Conservation (phyloP, 805 yeast genomes). For the Candida maltosa region DNA sequence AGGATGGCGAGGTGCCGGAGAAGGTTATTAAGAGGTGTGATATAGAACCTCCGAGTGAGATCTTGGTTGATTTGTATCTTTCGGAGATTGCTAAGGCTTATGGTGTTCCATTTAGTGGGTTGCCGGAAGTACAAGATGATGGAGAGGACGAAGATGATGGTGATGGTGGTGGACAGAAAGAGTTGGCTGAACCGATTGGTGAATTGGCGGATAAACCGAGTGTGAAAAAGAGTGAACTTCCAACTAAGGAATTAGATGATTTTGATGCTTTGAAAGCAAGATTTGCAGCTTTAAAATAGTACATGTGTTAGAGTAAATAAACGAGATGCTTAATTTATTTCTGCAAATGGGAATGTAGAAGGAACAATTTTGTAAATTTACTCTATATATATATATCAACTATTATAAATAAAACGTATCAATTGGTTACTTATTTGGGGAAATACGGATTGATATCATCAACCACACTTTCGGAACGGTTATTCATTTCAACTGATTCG, state of each 20-base stretch:
- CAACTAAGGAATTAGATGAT: conserved; percentile 43
- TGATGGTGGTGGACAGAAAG: conserved; percentile 15
- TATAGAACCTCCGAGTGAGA: conserved; percentile 63
- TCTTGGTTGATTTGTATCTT: conserved; percentile 66
- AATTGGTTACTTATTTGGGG: no score
- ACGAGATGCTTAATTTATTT: no score
- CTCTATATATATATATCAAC: no score
- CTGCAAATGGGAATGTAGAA: no score
- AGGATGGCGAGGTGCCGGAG: conserved; percentile 55
- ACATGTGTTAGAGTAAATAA: no score
- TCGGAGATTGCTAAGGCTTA: conserved; percentile 81
- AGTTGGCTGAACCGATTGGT: conserved; percentile 26
- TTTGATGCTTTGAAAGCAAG: conserved; percentile 66
- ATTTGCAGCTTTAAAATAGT: conserved; percentile 75
- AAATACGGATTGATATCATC: conserved; percentile 3
- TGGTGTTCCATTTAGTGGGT: conserved; percentile 66
- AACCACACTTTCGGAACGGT: neutral
- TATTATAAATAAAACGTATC: no score
- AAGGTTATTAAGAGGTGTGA: conserved; percentile 61
- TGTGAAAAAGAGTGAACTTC: conserved; percentile 13
- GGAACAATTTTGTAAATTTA: no score
- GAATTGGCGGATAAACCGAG: conserved; percentile 9
- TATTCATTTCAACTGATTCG: conserved; percentile 5
- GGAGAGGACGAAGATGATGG: conserved; percentile 28
- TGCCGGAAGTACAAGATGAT: conserved; percentile 21